Evolutionary conservation across 768 basidiomycete genomes (phyloP).

Genomic region (Amyloporia xantha): DNA sequence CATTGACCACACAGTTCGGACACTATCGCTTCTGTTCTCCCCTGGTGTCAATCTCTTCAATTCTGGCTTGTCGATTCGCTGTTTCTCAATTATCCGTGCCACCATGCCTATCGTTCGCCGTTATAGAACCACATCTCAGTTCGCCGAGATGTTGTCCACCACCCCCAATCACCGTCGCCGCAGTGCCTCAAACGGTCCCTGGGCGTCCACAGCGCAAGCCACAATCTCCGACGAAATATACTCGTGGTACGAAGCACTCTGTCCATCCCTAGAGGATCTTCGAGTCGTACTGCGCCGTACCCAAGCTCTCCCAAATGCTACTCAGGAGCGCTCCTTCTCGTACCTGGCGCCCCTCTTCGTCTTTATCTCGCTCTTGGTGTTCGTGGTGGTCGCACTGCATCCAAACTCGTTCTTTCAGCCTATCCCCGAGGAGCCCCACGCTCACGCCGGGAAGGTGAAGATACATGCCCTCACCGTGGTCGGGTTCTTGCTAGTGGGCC

Average conservation of each 20-base stretch:
- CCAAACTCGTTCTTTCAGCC: slow-evolving; percentile 9
- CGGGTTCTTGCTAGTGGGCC: neutral
- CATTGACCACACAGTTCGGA: no score
- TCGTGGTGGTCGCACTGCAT: slow-evolving; percentile 7
- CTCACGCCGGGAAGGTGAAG: neutral
- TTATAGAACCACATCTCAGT: slow-evolving; percentile 5
- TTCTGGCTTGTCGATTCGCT: no score
- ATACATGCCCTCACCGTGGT: slow-evolving; percentile 2
- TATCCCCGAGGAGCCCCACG: neutral
- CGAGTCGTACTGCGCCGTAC: slow-evolving; percentile 3
- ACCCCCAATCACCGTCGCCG: neutral
- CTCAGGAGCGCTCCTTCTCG: slow-evolving; percentile 9
- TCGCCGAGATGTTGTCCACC: slow-evolving; percentile 8
- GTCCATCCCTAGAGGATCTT: slow-evolving; percentile 3
- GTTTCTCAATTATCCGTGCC: no score
- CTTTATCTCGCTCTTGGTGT: slow-evolving; percentile 8
- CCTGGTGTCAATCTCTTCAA: no score
- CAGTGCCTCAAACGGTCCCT: neutral
- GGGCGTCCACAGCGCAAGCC: neutral
- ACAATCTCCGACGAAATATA: slow-evolving; percentile 5
- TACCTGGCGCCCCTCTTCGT: slow-evolving; percentile 10
- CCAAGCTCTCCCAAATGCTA: slow-evolving; percentile 5
- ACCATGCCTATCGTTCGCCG: slow-evolving; percentile 12
- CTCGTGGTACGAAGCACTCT: slow-evolving; percentile 9
- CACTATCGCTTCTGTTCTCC: no score